A percentile compares a stretch with the other conserved stretches of the same genome.
These are phyloP conservation scores for Hippophae rhamnoides DNA, from an alignment of 306 rosid species.

Conservation along the genomic window DNA sequence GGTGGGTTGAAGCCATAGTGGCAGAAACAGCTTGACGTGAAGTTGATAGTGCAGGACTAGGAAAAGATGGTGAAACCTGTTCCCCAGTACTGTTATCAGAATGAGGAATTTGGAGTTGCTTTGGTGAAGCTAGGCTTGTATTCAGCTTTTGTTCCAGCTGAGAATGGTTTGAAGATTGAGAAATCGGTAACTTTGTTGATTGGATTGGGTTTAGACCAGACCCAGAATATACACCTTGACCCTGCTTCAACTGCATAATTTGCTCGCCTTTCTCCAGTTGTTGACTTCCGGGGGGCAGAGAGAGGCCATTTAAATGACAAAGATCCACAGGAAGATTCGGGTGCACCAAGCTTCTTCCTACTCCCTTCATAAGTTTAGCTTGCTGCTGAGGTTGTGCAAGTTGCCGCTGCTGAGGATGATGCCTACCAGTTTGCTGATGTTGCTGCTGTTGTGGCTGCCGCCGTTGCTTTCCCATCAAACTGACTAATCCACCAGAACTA, in stretches of 20 bases:
- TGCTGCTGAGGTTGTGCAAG: slow-evolving; percentile 70
- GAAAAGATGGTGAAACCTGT: slow-evolving; percentile 42
- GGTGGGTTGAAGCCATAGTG: slow-evolving; percentile 44
- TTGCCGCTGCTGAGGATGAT: slow-evolving; percentile 82
- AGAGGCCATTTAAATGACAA: slow-evolving; percentile 66
- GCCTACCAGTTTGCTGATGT: slow-evolving; percentile 74
- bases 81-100: slow-evolving; percentile 55
- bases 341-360: slow-evolving; percentile 65
- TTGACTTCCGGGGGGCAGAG: slow-evolving; percentile 67
- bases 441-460: slow-evolving; percentile 65
- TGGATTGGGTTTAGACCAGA: slow-evolving; percentile 58
- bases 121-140: slow-evolving; percentile 42
- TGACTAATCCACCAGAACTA: slow-evolving; percentile 28
- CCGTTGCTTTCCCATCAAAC: slow-evolving; percentile 62
- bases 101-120: slow-evolving; percentile 52
- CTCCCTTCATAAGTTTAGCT: slow-evolving; percentile 65
- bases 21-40: slow-evolving; percentile 42
- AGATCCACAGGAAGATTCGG: slow-evolving; percentile 65
- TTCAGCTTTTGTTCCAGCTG: slow-evolving; percentile 62
- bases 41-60: slow-evolving; percentile 42
- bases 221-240: slow-evolving; percentile 61
- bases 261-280: slow-evolving; percentile 80
- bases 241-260: slow-evolving; percentile 62
- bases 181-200: slow-evolving; percentile 51
- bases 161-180: slow-evolving; percentile 56